A percentile compares a stretch with the other conserved stretches of the same genome.
phyloP scores from a whole-genome alignment of 2,329 filamentous ascomycete genomes.

The Pseudogymnoascus sp. region DNA sequence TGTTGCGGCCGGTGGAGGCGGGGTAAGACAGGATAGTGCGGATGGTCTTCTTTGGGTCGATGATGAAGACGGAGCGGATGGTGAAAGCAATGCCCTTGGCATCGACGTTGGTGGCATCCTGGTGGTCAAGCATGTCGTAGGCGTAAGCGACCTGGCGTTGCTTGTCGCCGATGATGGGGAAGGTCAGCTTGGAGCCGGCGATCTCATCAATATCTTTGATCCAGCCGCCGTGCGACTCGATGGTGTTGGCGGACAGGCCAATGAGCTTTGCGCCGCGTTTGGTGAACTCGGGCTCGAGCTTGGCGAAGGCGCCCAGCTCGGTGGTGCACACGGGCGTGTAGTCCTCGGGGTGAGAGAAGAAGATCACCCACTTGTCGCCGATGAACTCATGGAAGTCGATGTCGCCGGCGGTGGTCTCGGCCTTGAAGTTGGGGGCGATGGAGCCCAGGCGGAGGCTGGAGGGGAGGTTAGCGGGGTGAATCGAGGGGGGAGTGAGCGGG shows the following conservation, averaged over 20 bases:
- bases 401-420: conserved; percentile 68
- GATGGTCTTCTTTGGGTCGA: conserved; percentile 90
- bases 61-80: conserved; percentile 90
- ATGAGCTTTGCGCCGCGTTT: conserved; percentile 87
- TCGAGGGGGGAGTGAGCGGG: not conserved
- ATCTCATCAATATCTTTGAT: conserved; percentile 84
- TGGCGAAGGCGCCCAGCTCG: conserved; percentile 87
- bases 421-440: conserved; percentile 73
- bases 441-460: conserved; percentile 57
- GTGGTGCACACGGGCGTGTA: conserved; percentile 96
- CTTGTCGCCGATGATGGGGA: conserved; percentile 79
- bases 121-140: conserved; percentile 80
- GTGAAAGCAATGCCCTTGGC: conserved; percentile 82
- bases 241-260: conserved; percentile 79
- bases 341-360: conserved; percentile 83
- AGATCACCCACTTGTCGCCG: conserved; percentile 69
- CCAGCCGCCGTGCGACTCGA: conserved; percentile 79
- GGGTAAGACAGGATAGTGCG: conserved; percentile 89
- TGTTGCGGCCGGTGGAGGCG: conserved; percentile 80
- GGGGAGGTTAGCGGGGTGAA: conserved; percentile 8
- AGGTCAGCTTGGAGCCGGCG: conserved; percentile 59
- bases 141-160: conserved; percentile 67
- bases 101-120: conserved; percentile 75
- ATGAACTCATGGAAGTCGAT: conserved; percentile 82
- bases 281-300: conserved; percentile 79